Conservation (phyloP, 2,329 filamentous ascomycete genomes). For the Fusarium sp. region DNA sequence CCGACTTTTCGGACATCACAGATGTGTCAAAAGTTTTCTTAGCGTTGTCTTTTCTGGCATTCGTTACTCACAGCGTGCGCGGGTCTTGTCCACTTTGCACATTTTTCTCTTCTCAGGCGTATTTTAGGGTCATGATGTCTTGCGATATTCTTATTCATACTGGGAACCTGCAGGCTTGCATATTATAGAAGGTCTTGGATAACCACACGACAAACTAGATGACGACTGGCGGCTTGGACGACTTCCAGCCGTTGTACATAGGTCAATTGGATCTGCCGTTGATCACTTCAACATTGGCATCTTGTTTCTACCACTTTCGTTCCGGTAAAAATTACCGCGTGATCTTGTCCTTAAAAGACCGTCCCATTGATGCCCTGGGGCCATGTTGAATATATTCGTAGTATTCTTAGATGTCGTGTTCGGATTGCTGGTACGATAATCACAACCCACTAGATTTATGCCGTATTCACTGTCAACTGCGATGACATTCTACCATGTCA, state of each 20-base stretch:
- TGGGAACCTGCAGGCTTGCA: slow-evolving; percentile 48
- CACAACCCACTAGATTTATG: neutral
- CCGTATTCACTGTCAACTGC: neutral
- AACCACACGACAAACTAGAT: slow-evolving; percentile 47
- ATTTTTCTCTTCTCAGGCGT: slow-evolving; percentile 46
- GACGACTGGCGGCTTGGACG: slow-evolving; percentile 42
- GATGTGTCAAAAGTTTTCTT: slow-evolving; percentile 18
- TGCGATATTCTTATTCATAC: slow-evolving; percentile 43
- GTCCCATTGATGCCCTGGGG: neutral
- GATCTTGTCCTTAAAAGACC: neutral
- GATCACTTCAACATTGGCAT: slow-evolving; percentile 36
- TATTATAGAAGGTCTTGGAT: slow-evolving; percentile 52
- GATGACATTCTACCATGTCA: neutral
- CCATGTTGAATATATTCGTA: neutral
- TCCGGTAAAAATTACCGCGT: neutral
- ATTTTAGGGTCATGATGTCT: slow-evolving; percentile 49
- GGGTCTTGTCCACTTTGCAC: slow-evolving; percentile 42
- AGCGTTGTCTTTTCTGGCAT: slow-evolving; percentile 42
- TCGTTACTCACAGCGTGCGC: slow-evolving; percentile 46
- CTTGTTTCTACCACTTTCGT: slow-evolving; percentile 27
- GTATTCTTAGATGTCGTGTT: neutral
- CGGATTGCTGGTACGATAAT: neutral
- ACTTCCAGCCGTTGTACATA: slow-evolving; percentile 46
- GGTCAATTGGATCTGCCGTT: slow-evolving; percentile 45
- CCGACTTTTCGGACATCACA: slow-evolving; percentile 5